These are phyloP conservation scores for Omphalotus guepiniiformis DNA, from an alignment of 768 basidiomycete genomes.

Conservation along the genomic window DNA sequence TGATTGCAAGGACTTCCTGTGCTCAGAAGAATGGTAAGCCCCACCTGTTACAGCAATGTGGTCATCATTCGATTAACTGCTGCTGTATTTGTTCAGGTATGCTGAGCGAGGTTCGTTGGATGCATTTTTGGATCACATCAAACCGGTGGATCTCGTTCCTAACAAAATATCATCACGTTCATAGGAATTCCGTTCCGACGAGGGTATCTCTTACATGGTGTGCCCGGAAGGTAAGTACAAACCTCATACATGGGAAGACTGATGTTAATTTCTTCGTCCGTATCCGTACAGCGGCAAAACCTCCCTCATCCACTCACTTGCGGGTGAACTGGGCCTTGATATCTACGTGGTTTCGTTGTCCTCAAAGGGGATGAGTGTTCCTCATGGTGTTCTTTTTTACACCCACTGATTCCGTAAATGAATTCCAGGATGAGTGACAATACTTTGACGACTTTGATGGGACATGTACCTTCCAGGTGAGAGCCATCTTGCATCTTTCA, in stretches of 20 bases:
- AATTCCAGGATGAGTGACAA: slow-evolving; percentile 93
- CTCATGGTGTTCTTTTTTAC: too few relatives aligned
- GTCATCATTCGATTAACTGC: slow-evolving; percentile 16
- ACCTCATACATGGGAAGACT: neutral
- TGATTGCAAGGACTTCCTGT: slow-evolving; percentile 82
- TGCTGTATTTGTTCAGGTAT: slow-evolving; percentile 53
- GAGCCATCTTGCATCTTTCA: slow-evolving; percentile 23
- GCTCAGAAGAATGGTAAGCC: slow-evolving; percentile 80
- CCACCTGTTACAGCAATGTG: slow-evolving; percentile 11
- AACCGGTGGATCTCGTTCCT: slow-evolving; percentile 15
- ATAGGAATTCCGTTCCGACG: slow-evolving; percentile 84
- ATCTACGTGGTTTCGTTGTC: slow-evolving; percentile 90
- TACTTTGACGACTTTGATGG: slow-evolving; percentile 83
- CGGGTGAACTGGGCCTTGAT: slow-evolving; percentile 81
- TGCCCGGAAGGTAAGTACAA: slow-evolving; percentile 66
- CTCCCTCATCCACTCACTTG: slow-evolving; percentile 79
- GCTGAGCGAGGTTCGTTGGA: slow-evolving; percentile 81
- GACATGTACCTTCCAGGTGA: slow-evolving; percentile 79
- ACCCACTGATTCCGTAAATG: slow-evolving; percentile 10
- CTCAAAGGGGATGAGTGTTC: slow-evolving; percentile 61
- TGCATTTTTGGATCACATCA: too few relatives aligned
- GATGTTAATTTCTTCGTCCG: neutral
- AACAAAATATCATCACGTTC: slow-evolving; percentile 9
- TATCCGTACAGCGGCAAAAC: slow-evolving; percentile 67
- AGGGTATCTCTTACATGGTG: slow-evolving; percentile 81